Evolutionary conservation across 768 basidiomycete species (phyloP), one percentile per base, ranked within the genome.

Genomic region (Cystofilobasidium capitatum): DNA sequence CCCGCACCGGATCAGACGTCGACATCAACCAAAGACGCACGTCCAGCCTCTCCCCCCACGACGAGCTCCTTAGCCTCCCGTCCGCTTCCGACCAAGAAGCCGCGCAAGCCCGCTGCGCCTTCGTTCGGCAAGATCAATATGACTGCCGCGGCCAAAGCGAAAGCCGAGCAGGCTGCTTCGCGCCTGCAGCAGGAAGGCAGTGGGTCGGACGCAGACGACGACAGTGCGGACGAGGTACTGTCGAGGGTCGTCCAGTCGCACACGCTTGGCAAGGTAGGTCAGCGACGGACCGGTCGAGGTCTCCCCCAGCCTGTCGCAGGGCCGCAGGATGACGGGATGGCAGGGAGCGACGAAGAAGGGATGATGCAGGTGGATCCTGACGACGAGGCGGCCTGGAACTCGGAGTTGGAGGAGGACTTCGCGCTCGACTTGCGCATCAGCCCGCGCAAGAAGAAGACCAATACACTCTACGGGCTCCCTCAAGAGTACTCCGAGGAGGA

Each of bases 71-170:
- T n/a, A n/a, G 22, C 44, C 3, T 39, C 59, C 39, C 37, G 31
- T 35, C 39, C 59, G 39, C 39, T 31, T 12, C 51, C 51, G 1
- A n/a, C 51, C 26, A 55, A 55, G 51, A 55, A 33, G 51, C 4
- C 51, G 29, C 51, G 51, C 51, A 55, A 55, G 51, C 17, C 17
- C 51, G 10, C 40, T 10, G 31, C 51, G 31, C 51, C 51, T 8
- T 55, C 51, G 26, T 55, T 55, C 31, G 51, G 51, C 51, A 55
- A 55, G 29, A 33, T 55, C 51, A 55, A 55, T 31, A 55, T 55
- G 51, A 55, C 51, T 13, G 51, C 51, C 2, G 51, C 51, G 10
- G 51, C 51, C 29, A 55, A 33, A 31, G 51, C 51, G 7, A 55
- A 55, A 31, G 51, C 51, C 31, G 51, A 55, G 51, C 51, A 55